Percentiles rank a stretch among this genome's conserved stretches.
These are phyloP conservation scores for Penicillium aurantiogriseum DNA, from an alignment of 2,329 filamentous ascomycete species.

Conservation along the genomic window DNA sequence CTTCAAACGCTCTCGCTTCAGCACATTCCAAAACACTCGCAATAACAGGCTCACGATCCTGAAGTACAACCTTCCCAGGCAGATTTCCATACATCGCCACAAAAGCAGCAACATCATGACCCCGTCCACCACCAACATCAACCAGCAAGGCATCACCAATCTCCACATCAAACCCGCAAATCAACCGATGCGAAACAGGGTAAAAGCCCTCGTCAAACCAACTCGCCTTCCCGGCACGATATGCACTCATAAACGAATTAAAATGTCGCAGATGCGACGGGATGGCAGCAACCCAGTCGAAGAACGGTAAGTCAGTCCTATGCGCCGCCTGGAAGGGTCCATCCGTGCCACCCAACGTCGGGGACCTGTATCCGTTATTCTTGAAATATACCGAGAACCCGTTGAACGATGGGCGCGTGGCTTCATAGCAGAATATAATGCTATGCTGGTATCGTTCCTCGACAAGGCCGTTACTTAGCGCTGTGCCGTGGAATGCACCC, in stretches of 20 bases:
- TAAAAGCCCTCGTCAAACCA: neutral
- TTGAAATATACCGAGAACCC: neutral
- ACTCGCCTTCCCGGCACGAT: neutral
- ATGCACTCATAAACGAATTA: neutral
- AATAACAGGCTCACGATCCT: neutral
- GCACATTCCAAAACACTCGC: neutral
- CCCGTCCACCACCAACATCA: neutral
- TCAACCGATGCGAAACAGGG: neutral
- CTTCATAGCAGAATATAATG: neutral
- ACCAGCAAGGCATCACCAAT: neutral
- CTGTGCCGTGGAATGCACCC: neutral
- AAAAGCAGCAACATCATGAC: neutral
- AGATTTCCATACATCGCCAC: neutral
- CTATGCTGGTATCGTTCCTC: neutral
- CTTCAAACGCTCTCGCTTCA: neutral
- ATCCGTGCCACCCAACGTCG: neutral
- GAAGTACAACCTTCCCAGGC: neutral
- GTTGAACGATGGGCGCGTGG: neutral
- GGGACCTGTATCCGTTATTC: neutral
- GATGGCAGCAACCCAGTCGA: neutral
- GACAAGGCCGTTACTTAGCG: neutral
- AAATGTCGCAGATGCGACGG: neutral
- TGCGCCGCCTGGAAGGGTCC: neutral
- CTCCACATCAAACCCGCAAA: neutral
- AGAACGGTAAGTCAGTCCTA: neutral